A percentile compares a stretch with the other conserved stretches of the same genome.
phyloP scores from a whole-genome alignment of 139 green algal genomes.

The Eudorina sp. region DNA sequence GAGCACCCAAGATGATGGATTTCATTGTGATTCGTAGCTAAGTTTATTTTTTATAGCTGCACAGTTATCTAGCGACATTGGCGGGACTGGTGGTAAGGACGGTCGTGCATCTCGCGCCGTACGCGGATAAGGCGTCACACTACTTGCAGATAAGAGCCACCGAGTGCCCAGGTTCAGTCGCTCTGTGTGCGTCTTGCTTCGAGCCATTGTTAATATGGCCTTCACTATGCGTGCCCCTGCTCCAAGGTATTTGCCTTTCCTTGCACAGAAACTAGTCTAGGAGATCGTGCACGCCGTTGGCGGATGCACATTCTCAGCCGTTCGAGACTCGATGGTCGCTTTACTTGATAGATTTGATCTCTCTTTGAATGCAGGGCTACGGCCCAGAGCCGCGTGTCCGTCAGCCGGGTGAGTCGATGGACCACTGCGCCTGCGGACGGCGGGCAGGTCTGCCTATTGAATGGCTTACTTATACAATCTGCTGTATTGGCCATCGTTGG shows the following conservation, averaged over 20 bases:
- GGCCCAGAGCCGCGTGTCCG: constrained; percentile 48
- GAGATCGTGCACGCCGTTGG: not conserved
- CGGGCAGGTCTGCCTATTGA: too few species aligned
- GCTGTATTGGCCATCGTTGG: too few species aligned
- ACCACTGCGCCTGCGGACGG: too few species aligned
- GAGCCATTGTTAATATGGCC: constrained; percentile 25
- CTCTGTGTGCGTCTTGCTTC: constrained; percentile 20
- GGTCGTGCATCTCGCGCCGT: constrained; percentile 4
- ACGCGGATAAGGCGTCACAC: not conserved
- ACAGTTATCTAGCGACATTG: too few species aligned
- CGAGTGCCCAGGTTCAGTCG: not conserved
- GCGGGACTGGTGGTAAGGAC: too few species aligned
- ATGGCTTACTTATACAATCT: too few species aligned
- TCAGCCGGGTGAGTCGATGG: constrained; percentile 35
- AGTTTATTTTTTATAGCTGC: too few species aligned
- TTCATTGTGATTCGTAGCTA: too few species aligned
- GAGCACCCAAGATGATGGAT: too few species aligned
- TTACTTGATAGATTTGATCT: too few species aligned
- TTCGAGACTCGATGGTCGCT: too few species aligned
- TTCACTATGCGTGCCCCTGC: constrained; percentile 46
- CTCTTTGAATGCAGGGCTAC: constrained; percentile 23
- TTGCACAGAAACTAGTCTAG: not conserved
- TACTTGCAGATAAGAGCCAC: constrained; percentile 1
- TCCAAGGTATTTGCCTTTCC: constrained; percentile 7
- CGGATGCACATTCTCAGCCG: too few species aligned